phyloP scores from a whole-genome alignment of 2,329 filamentous ascomycete genomes.

The Parascedosporium putredinis region DNA sequence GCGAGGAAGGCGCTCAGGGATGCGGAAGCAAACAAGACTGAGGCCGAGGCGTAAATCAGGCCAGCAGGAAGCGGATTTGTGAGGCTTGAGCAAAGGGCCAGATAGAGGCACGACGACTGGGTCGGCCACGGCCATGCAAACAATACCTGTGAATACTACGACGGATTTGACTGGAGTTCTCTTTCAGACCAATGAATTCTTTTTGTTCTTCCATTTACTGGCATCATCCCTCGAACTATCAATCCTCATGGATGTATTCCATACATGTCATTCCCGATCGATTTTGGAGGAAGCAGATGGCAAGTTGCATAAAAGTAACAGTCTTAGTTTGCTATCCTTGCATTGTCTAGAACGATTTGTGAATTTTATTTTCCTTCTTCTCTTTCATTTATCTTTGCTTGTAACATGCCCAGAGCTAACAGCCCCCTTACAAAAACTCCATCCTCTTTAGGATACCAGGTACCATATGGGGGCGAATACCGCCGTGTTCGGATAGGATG shows the following conservation, averaged over 20 bases:
- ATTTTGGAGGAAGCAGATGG: too few relatives aligned
- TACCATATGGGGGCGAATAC: conserved; percentile 7
- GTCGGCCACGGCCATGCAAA: background rate
- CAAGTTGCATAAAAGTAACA: too few relatives aligned
- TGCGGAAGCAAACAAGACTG: conserved; percentile 18
- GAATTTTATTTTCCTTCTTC: too few relatives aligned
- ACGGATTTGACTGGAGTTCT: background rate
- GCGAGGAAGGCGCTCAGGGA: conserved; percentile 46
- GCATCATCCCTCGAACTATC: too few relatives aligned
- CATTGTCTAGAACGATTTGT: too few relatives aligned
- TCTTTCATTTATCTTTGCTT: too few relatives aligned
- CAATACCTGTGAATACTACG: background rate
- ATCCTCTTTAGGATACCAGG: conserved; percentile 10
- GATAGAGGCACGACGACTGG: background rate
- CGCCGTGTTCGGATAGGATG: conserved; percentile 81
- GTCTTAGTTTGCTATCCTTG: too few relatives aligned
- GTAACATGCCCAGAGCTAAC: too few relatives aligned
- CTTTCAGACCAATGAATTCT: background rate
- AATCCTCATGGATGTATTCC: too few relatives aligned
- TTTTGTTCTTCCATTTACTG: background rate
- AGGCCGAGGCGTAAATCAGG: conserved; percentile 3
- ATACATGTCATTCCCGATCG: too few relatives aligned
- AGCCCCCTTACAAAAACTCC: conserved; percentile 9
- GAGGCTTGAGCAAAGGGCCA: background rate
- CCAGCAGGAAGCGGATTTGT: too few relatives aligned